phyloP scores from a whole-genome alignment of 2,329 filamentous ascomycete species.

The Cladophialophora immunda region DNA sequence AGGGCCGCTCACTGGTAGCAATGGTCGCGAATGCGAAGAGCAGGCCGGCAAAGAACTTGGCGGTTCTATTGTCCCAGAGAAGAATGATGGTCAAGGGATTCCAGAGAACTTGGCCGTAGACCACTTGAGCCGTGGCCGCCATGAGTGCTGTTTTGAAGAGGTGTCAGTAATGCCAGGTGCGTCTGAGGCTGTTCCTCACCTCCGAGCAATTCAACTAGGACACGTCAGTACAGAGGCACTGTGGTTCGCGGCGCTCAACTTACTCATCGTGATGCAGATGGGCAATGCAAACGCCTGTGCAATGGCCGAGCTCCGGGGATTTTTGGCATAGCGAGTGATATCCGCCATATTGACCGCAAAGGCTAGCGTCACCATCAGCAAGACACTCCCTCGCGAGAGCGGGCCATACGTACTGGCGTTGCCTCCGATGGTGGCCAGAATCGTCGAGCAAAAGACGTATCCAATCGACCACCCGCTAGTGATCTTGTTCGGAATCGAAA shows the following conservation, averaged over 20 bases:
- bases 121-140: slow-evolving; percentile 43
- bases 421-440: slow-evolving; percentile 32
- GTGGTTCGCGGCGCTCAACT: not conserved
- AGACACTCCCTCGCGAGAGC: not conserved
- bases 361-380: slow-evolving; percentile 44
- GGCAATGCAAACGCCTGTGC: slow-evolving; percentile 53
- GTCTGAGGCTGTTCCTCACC: not conserved
- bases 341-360: slow-evolving; percentile 49
- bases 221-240: not conserved
- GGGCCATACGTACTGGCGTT: slow-evolving; percentile 19
- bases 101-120: slow-evolving; percentile 46
- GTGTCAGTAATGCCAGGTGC: slow-evolving; percentile 6
- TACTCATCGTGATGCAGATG: slow-evolving; percentile 50
- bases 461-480: slow-evolving; percentile 55
- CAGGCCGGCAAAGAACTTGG: slow-evolving; percentile 44
- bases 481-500: slow-evolving; percentile 35
- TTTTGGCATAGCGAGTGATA: slow-evolving; percentile 47
- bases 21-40: slow-evolving; percentile 42
- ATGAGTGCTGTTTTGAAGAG: slow-evolving; percentile 46
- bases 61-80: slow-evolving; percentile 42
- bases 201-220: not conserved
- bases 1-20: slow-evolving; percentile 19
- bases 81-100: slow-evolving; percentile 43
- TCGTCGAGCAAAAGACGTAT: slow-evolving; percentile 44
- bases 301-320: slow-evolving; percentile 42